phyloP scores from a whole-genome alignment of 2,329 filamentous ascomycete genomes.

The Penicillium sumatraense region DNA sequence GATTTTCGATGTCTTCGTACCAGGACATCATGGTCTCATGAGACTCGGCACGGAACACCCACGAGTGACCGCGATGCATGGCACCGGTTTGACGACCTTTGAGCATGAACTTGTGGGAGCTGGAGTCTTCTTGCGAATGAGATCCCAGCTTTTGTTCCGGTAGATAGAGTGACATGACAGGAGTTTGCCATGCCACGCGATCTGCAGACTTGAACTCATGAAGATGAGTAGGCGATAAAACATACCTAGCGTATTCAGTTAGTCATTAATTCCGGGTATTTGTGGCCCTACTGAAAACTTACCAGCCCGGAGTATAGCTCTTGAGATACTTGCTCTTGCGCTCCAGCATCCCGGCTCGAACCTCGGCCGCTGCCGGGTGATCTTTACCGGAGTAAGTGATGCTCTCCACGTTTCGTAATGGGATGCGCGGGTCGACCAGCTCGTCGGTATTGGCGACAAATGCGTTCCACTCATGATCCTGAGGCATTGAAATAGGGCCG shows the following conservation, averaged over 20 bases:
- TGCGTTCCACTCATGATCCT: slow-evolving; percentile 85
- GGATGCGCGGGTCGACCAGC: slow-evolving; percentile 82
- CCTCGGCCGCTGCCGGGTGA: slow-evolving; percentile 80
- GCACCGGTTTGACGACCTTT: slow-evolving; percentile 92
- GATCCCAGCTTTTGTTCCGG: slow-evolving; percentile 95
- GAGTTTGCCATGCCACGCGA: slow-evolving; percentile 77
- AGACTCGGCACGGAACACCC: slow-evolving; percentile 70
- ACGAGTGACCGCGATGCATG: slow-evolving; percentile 80
- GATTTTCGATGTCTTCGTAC: slow-evolving; percentile 87
- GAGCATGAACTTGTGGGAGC: slow-evolving; percentile 96
- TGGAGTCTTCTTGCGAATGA: slow-evolving; percentile 79
- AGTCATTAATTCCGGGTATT: slow-evolving; percentile 2
- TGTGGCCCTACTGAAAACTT: slow-evolving; percentile 41
- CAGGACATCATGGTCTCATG: slow-evolving; percentile 97
- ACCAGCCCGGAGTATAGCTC: slow-evolving; percentile 96
- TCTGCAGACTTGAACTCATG: slow-evolving; percentile 99
- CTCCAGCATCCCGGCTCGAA: slow-evolving; percentile 88
- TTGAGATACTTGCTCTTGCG: slow-evolving; percentile 99
- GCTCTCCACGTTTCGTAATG: slow-evolving; percentile 76
- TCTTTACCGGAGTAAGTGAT: slow-evolving; percentile 92
- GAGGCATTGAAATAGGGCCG: slow-evolving; percentile 89
- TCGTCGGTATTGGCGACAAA: slow-evolving; percentile 82
- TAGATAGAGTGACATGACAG: slow-evolving; percentile 94
- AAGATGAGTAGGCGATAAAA: slow-evolving; percentile 92
- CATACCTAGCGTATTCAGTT: slow-evolving; percentile 71